These are phyloP conservation scores for Exophiala sideris DNA, from an alignment of 2,329 filamentous ascomycete species.

Conservation along the genomic window DNA sequence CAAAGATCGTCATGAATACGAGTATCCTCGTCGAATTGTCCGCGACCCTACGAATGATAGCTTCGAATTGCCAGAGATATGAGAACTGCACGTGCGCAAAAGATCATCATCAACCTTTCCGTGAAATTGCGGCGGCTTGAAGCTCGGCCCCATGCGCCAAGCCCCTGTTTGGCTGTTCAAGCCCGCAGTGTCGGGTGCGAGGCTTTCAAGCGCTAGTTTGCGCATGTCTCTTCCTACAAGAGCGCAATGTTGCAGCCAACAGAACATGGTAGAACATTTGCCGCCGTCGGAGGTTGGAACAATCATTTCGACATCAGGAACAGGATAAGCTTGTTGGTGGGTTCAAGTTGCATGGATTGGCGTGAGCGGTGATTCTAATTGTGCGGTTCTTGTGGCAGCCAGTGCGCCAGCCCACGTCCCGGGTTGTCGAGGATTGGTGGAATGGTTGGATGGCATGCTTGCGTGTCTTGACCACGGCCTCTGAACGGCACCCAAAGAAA, in stretches of 20 bases:
- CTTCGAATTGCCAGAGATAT: background rate
- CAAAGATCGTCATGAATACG: background rate
- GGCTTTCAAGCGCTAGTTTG: background rate
- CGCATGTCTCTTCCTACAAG: background rate
- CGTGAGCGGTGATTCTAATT: constrained; percentile 3
- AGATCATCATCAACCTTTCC: constrained; percentile 2
- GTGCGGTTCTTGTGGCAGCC: constrained; percentile 17
- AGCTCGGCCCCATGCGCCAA: constrained; percentile 8
- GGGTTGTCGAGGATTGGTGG: constrained; percentile 17
- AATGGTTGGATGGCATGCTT: constrained; percentile 18
- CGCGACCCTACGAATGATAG: constrained; percentile 7
- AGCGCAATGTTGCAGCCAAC: background rate
- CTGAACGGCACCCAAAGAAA: constrained; percentile 16
- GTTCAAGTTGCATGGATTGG: constrained; percentile 7
- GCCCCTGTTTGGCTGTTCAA: background rate
- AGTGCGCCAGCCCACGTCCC: constrained; percentile 21
- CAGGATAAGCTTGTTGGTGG: background rate
- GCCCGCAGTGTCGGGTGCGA: background rate
- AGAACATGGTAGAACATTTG: background rate
- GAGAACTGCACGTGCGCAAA: constrained; percentile 12
- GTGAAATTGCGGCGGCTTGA: constrained; percentile 16
- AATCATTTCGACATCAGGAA: background rate
- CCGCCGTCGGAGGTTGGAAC: background rate
- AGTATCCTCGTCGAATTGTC: background rate
- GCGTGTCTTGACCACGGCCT: constrained; percentile 19